phyloP scores from a whole-genome alignment of 2,329 filamentous ascomycete species.

The Alternaria panax region DNA sequence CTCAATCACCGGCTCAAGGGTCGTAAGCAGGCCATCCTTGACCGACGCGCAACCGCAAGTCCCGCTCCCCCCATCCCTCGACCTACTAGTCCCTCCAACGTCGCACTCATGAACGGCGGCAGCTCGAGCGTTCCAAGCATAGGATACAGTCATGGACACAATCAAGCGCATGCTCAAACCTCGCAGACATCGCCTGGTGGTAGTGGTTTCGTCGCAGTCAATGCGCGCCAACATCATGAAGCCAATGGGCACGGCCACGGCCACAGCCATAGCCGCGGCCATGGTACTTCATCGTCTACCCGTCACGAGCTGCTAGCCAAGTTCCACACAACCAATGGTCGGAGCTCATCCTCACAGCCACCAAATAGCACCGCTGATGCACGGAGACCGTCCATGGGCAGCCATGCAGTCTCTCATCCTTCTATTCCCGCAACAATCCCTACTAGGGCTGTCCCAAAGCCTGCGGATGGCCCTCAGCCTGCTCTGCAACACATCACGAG shows the following conservation, averaged over 20 bases:
- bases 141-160: constrained; percentile 14
- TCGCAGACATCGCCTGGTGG: constrained; percentile 49
- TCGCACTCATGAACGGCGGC: constrained; percentile 52
- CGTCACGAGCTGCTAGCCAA: constrained; percentile 68
- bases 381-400: constrained; percentile 39
- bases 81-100: constrained; percentile 50
- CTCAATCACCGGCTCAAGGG: constrained; percentile 82
- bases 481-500: constrained; percentile 27
- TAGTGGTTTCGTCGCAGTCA: constrained; percentile 64
- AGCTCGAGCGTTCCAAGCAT: constrained; percentile 29
- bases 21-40: constrained; percentile 74
- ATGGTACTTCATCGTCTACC: constrained; percentile 63
- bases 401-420: constrained; percentile 36
- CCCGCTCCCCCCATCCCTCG: constrained; percentile 43
- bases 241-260: constrained; percentile 30
- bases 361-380: constrained; percentile 32
- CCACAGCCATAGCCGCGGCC: constrained; percentile 35
- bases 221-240: constrained; percentile 55
- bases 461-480: constrained; percentile 26
- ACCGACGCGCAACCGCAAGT: constrained; percentile 64
- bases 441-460: constrained; percentile 41
- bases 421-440: constrained; percentile 29
- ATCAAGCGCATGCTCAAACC: constrained; percentile 6
- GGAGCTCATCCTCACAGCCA: constrained; percentile 44
- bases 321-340: constrained; percentile 67